Evolutionary conservation across 306 rosid genomes (phyloP).

Genomic region (Vicia faba): DNA sequence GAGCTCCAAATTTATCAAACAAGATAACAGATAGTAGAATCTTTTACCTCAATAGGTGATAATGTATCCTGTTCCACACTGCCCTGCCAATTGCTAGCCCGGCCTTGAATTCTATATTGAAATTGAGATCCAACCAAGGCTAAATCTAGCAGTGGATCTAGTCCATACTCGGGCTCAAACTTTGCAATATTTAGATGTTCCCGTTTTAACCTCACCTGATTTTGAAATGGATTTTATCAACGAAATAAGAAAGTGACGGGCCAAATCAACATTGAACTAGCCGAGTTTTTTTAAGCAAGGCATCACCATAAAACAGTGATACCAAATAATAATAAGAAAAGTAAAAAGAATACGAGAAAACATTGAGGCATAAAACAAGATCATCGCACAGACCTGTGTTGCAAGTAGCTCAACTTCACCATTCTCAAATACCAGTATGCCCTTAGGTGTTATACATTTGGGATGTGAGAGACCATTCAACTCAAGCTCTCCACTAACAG

Average conservation of each 20-base stretch:
- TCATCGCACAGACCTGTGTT: constrained; percentile 69
- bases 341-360: constrained; percentile 6
- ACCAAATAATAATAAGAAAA: not conserved
- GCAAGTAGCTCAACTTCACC: constrained; percentile 97
- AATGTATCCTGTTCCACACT: constrained; percentile 78
- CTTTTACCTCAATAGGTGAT: constrained; percentile 78
- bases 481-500: constrained; percentile 90
- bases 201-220: constrained; percentile 82
- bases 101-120: constrained; percentile 79
- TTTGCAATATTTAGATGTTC: constrained; percentile 83
- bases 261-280: constrained; percentile 30
- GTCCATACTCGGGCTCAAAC: constrained; percentile 92
- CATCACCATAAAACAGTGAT: not conserved
- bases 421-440: constrained; percentile 75
- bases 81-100: constrained; percentile 91
- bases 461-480: constrained; percentile 83
- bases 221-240: constrained; percentile 37
- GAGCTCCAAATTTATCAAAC: not conserved
- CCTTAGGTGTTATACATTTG: constrained; percentile 77
- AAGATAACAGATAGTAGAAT: constrained; percentile 9
- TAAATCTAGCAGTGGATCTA: constrained; percentile 92
- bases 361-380: not conserved
- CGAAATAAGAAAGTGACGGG: constrained; percentile 23
- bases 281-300: not conserved
- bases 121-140: constrained; percentile 86